These are phyloP conservation scores for Chrysoporthe cubensis DNA, from an alignment of 2,329 filamentous ascomycete species.

Conservation along the genomic window DNA sequence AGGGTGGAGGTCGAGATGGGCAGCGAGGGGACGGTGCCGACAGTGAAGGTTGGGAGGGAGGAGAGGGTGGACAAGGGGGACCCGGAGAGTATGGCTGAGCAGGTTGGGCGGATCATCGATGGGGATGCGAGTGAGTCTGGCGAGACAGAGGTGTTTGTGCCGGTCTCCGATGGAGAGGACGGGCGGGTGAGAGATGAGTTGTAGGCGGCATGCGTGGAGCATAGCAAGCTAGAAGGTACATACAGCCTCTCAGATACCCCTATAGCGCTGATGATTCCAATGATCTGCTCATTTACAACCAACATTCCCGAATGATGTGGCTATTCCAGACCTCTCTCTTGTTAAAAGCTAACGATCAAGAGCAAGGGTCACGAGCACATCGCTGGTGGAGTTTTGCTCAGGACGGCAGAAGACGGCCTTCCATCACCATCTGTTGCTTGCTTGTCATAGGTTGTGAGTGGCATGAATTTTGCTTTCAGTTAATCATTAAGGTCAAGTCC, in stretches of 20 bases:
- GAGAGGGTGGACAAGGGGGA: conserved; percentile 35
- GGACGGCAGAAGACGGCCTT: not conserved
- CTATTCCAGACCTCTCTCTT: no score
- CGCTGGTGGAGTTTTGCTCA: not conserved
- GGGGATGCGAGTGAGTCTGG: conserved; percentile 25
- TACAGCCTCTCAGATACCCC: not conserved
- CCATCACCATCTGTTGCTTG: not conserved
- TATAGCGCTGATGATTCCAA: not conserved
- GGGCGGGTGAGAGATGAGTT: conserved; percentile 46
- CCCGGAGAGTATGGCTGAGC: conserved; percentile 50
- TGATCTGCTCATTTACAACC: no score
- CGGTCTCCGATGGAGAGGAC: conserved; percentile 32
- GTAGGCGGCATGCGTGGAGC: conserved; percentile 29
- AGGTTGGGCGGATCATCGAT: conserved; percentile 60
- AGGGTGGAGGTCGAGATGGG: conserved; percentile 36
- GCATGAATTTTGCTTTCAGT: not conserved
- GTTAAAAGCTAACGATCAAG: not conserved
- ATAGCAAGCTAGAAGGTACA: not conserved
- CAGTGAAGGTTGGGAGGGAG: conserved; percentile 48
- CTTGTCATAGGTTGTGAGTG: not conserved
- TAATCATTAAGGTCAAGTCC: not conserved
- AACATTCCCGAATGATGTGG: no score
- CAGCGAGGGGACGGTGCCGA: conserved; percentile 52
- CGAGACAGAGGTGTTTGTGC: conserved; percentile 14
- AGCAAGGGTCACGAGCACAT: not conserved